Percentiles rank a stretch among this genome's conserved stretches.
These are phyloP conservation scores for Selaginella tamariscina DNA, from an alignment of 75 land plant genomes.

Conservation along the genomic window DNA sequence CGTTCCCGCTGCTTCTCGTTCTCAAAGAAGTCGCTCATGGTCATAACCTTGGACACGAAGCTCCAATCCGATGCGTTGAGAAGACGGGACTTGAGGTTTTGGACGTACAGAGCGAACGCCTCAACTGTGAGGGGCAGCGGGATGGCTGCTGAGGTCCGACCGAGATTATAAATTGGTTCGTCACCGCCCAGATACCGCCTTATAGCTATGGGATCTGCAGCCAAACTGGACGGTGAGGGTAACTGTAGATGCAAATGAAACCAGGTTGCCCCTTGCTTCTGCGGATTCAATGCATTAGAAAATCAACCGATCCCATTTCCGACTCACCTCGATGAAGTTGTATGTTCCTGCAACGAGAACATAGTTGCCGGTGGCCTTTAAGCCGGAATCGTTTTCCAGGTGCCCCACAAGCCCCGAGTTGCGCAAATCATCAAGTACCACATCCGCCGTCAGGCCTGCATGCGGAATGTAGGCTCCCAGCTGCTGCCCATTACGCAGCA, in stretches of 20 bases:
- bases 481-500: neutral
- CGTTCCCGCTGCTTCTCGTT: neutral
- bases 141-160: neutral
- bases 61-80: neutral
- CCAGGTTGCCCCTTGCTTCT: conserved; percentile 4
- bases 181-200: conserved; percentile 1
- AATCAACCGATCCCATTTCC: neutral
- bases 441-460: neutral
- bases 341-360: neutral
- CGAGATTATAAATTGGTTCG: neutral
- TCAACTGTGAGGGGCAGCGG: conserved; percentile 1
- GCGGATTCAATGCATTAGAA: conserved; percentile 3
- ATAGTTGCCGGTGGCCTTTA: neutral
- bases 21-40: neutral
- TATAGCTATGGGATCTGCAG: neutral
- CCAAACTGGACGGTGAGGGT: neutral
- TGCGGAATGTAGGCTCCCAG: neutral
- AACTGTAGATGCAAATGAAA: neutral
- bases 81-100: neutral
- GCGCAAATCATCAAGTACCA: neutral
- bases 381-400: neutral
- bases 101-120: conserved; percentile 1
- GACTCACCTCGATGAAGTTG: neutral
- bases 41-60: conserved; percentile 1
- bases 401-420: neutral